These are phyloP conservation scores for Chrysanthemum lavandulifolium DNA, from an alignment of 129 eudicot species.

Conservation along the genomic window DNA sequence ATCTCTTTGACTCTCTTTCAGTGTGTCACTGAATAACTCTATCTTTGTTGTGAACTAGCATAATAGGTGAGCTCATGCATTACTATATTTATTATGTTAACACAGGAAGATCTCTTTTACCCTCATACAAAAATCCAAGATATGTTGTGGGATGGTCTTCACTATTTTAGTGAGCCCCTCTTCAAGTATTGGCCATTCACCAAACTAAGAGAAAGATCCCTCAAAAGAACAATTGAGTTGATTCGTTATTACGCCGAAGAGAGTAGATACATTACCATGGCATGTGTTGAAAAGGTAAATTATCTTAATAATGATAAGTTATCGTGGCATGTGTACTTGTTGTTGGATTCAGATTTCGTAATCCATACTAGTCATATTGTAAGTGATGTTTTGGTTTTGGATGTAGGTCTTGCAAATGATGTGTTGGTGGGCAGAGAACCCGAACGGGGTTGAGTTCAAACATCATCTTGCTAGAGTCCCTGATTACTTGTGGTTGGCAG, in stretches of 20 bases:
- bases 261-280: constrained; percentile 62
- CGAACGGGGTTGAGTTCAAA: constrained; percentile 61
- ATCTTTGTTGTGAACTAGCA: not conserved
- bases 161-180: constrained; percentile 56
- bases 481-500: constrained; percentile 73
- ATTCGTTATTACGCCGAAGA: constrained; percentile 57
- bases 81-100: not conserved
- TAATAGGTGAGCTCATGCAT: not conserved
- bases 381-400: not conserved
- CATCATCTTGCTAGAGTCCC: constrained; percentile 69
- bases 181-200: constrained; percentile 63
- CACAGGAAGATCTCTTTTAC: constrained; percentile 59
- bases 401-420: constrained; percentile 69
- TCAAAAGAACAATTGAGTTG: constrained; percentile 47
- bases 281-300: constrained; percentile 59
- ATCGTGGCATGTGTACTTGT: too few relatives aligned
- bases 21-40: too few relatives aligned
- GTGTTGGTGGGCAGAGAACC: constrained; percentile 78
- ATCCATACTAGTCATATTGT: not conserved
- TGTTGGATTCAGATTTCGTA: not conserved
- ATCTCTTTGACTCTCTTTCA: too few relatives aligned
- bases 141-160: constrained; percentile 57
- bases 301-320: too few relatives aligned
- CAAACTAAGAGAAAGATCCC: constrained; percentile 57
- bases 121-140: constrained; percentile 63